Percentiles rank a stretch among this genome's conserved stretches.
Evolutionary conservation across 2,329 filamentous ascomycete species (phyloP).

Genomic region (Coleophoma cylindrospora): DNA sequence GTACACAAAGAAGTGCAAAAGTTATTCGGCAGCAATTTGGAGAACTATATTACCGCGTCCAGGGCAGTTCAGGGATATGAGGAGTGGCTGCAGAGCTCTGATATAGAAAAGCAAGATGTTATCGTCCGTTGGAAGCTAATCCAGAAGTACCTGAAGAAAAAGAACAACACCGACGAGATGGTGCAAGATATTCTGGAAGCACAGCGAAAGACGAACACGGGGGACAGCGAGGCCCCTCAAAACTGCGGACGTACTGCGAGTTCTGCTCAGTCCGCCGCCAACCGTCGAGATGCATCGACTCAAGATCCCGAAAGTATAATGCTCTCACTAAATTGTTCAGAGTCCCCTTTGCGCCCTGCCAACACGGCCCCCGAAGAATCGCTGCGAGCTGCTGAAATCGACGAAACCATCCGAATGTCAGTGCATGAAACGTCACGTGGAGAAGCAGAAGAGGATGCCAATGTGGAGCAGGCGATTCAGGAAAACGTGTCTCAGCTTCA

Average conservation of each 20-base stretch:
- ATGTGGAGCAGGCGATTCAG: slow-evolving; percentile 66
- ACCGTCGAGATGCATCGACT: slow-evolving; percentile 8
- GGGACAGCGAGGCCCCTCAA: slow-evolving; percentile 10
- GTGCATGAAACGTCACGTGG: slow-evolving; percentile 65
- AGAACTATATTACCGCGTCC: slow-evolving; percentile 73
- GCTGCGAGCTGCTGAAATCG: slow-evolving; percentile 53
- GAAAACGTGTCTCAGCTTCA: slow-evolving; percentile 60
- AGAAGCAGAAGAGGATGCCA: slow-evolving; percentile 60
- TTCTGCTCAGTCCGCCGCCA: slow-evolving; percentile 9
- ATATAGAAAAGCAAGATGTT: slow-evolving; percentile 57
- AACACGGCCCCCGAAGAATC: slow-evolving; percentile 6
- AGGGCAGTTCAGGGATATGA: slow-evolving; percentile 68
- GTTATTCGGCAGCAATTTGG: slow-evolving; percentile 61
- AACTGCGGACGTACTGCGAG: slow-evolving; percentile 1
- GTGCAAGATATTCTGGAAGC: slow-evolving; percentile 17
- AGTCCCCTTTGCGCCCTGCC: too few species aligned
- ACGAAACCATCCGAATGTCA: slow-evolving; percentile 63
- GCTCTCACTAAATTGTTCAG: slow-evolving; percentile 6
- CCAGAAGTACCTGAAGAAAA: slow-evolving; percentile 23
- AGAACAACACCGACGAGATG: slow-evolving; percentile 14
- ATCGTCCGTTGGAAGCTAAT: slow-evolving; percentile 45
- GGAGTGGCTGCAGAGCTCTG: slow-evolving; percentile 49
- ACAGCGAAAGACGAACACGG: slow-evolving; percentile 15
- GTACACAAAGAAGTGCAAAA: slow-evolving; percentile 71
- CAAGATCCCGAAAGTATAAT: slow-evolving; percentile 10